Evolutionary conservation across 2,329 filamentous ascomycete genomes (phyloP), one percentile per base, ranked within the genome.

Genomic region (Aspergillus jensenii): DNA sequence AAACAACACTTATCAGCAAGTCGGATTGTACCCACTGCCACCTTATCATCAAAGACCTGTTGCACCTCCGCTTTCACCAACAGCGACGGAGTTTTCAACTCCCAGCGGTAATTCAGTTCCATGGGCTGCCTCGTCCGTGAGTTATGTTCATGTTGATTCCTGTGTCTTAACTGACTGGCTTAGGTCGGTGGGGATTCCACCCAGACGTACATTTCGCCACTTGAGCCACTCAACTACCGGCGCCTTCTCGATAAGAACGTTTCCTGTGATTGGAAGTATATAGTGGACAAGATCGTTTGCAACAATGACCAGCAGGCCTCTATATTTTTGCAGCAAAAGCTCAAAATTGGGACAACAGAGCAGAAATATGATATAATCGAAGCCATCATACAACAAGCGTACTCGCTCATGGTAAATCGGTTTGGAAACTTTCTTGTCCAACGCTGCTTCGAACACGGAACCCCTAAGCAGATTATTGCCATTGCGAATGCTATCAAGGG

Each of bases 301-400:
- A 97, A 93, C 79, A 98, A 99, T 74, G 95, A 99, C 71, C 95
- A 99, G 76, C 95, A 99, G 76, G 95, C 96, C 9, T 99, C 95
- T 2, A 98, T 99, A 69, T 99, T 99, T 77, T 82, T 99, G 45
- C 95, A 99, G 75, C 95, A 99, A 78, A 99, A 99, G 80, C 89
- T 99, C 67, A 99, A 99, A 79, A 90, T 97, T 61, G 93, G 93
- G 59, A 97, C 93, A 4, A 83, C 88, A 0, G 93, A 98, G 70
- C 95, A 98, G 74, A 99, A 98, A 76, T 96, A 91, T 68, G 93
- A 96, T 65, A 98, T 99, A 64, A 91, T 99, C 46, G 92, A 98
- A 69, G 90, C 92, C 37, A 99, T 99, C 76, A 92, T 97, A 61
- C 88, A 90, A 40, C 93, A 97, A 73, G 93, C 93, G 12, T 98